Conservation (phyloP, 306 rosid genomes). For the Vachellia pachyceras region DNA sequence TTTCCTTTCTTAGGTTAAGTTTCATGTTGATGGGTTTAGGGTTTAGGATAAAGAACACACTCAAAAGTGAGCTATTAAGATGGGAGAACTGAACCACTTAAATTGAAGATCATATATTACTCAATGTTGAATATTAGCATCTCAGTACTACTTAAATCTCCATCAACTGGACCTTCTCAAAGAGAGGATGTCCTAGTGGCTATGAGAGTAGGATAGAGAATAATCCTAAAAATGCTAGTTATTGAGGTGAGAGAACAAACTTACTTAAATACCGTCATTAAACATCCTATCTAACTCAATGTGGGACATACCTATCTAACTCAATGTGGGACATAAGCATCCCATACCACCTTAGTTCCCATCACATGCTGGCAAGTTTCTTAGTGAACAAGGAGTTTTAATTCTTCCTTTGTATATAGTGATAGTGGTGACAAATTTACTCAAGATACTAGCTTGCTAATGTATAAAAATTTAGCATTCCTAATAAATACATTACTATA, state of each 20-base stretch:
- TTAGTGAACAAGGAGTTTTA: constrained; percentile 3
- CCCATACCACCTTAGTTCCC: background rate
- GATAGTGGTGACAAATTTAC: constrained; percentile 4
- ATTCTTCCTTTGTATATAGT: constrained; percentile 22
- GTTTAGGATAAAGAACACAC: background rate
- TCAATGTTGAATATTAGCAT: background rate
- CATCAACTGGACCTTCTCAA: background rate
- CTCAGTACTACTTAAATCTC: background rate
- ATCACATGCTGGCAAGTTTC: background rate
- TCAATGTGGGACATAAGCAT: background rate
- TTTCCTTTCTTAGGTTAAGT: background rate
- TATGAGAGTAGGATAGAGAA: background rate
- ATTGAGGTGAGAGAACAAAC: background rate
- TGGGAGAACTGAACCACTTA: background rate
- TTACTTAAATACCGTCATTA: background rate
- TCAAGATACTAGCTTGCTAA: background rate
- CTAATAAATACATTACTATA: constrained; percentile 6
- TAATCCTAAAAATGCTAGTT: background rate
- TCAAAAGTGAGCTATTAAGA: background rate
- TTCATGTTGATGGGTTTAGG: background rate
- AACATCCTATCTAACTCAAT: background rate
- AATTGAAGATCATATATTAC: background rate
- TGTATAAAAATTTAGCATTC: background rate
- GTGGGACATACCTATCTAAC: background rate
- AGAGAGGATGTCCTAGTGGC: background rate